Conservation (phyloP, 2,329 filamentous ascomycete genomes). For the Mycosphaerella sp. region DNA sequence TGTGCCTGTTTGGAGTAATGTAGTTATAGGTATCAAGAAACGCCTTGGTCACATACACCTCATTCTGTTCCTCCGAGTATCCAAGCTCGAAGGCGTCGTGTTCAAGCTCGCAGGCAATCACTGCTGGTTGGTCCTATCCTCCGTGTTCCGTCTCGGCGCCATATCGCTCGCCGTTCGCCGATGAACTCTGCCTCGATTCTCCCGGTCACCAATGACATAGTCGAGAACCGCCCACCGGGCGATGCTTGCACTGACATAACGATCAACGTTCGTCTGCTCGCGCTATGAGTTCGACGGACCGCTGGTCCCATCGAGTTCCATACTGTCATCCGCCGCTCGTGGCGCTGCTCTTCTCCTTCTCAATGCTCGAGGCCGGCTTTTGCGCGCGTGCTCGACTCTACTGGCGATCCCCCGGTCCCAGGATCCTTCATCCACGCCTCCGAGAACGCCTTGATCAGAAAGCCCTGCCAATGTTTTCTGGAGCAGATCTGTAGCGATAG, state of each 20-base stretch:
- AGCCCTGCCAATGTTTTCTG: slow-evolving; percentile 64
- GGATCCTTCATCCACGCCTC: slow-evolving; percentile 39
- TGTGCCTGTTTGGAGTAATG: too few species aligned
- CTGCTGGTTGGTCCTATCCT: not conserved
- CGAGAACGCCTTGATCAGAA: slow-evolving; percentile 43
- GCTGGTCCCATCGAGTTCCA: slow-evolving; percentile 8
- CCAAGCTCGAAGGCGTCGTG: too few species aligned
- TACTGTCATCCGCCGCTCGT: slow-evolving; percentile 8
- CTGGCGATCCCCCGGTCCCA: slow-evolving; percentile 23
- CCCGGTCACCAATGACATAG: not conserved
- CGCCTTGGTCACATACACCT: not conserved
- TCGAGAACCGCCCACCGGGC: not conserved
- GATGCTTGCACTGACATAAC: too few species aligned
- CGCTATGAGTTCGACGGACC: not conserved
- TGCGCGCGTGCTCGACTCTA: slow-evolving; percentile 16
- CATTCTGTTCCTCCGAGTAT: not conserved
- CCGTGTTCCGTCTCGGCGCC: not conserved
- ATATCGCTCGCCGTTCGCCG: not conserved
- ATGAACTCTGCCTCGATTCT: not conserved
- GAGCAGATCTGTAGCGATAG: slow-evolving; percentile 71
- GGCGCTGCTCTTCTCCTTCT: slow-evolving; percentile 1
- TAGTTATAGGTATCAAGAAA: not conserved
- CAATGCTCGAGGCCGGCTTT: not conserved
- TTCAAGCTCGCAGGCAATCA: not conserved
- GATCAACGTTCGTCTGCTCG: not conserved